Evolutionary conservation across 306 rosid species (phyloP), one percentile per base, ranked within the genome.

Genomic region (Canavalia ensiformis): DNA sequence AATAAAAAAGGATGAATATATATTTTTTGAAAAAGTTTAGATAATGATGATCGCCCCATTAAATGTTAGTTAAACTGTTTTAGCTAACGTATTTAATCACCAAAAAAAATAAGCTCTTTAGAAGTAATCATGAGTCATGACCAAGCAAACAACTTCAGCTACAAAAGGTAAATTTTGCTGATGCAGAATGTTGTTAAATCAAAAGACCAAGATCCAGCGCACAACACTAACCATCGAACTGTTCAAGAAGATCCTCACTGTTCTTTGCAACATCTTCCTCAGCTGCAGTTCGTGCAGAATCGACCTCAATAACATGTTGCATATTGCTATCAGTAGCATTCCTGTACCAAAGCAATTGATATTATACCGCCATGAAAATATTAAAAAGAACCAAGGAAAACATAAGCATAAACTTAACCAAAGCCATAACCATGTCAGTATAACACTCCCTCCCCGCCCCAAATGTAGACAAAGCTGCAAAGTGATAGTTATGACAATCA

Each of bases 251-350:
- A 75, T 88, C 93, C 39, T 89, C 87, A 13, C 74, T 88, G 76
- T 86, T 87, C 82, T 87, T 81, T 34, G 90, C 88, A 62, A 91
- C 97, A 46, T 91, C 97, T 75, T 91, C 83, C 84, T 91, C 97
- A 1, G 90, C 90, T 29, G 87, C 83, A 49, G 69, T 72, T 66
- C 94, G 94, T 45, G 84, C 87, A 76, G 92, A 91, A 77, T 72
- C 79, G 76, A 94, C 83, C 86, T 94, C 98, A 4, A 30, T 45
- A 31, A 90, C 92, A 84, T 94, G 97, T 66, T 91, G 93, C 76
- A 62, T 88, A 79, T 90, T 89, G 52, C 83, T 78, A 34, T 91
- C 91, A 56, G 78, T 85, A 82, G 93, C 91, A 81, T 56, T 89
- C 84, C 97, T 92, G 88, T 74, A 78, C 68, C 76, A 80, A 59